Conservation (phyloP, 768 basidiomycete genomes). For the Plicaturopsis crispa region DNA sequence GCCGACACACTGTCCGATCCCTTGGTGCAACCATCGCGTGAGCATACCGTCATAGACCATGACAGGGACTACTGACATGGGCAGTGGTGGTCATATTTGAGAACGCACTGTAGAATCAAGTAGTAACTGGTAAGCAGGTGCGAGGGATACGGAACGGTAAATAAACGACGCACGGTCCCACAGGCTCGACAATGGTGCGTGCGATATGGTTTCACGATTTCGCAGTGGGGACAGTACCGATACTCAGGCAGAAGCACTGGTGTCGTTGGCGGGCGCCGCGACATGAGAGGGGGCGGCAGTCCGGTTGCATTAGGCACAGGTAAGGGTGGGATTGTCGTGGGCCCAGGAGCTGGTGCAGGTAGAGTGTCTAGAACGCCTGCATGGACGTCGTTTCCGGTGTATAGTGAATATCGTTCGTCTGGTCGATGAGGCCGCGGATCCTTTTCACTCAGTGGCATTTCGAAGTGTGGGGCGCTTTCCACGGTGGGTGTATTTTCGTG, state of each 20-base stretch:
- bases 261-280: constrained; percentile 27
- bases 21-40: constrained; percentile 24
- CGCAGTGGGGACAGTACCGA: constrained; percentile 60
- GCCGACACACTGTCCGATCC: constrained; percentile 94
- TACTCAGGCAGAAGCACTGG: constrained; percentile 53
- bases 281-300: constrained; percentile 10
- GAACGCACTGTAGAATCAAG: constrained; percentile 61
- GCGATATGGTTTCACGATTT: constrained; percentile 63
- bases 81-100: constrained; percentile 87
- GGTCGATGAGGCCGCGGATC: too few relatives aligned
- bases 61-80: constrained; percentile 49
- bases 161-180: constrained; percentile 64
- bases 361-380: constrained; percentile 11
- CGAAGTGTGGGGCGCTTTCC: too few relatives aligned
- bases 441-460: too few relatives aligned
- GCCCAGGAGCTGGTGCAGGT: constrained; percentile 6
- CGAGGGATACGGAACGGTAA: not conserved
- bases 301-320: too few relatives aligned
- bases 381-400: too few relatives aligned
- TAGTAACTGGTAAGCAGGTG: not conserved
- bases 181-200: constrained; percentile 79
- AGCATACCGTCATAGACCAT: not conserved
- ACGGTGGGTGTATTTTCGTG: too few relatives aligned
- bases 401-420: too few relatives aligned
- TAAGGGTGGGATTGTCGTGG: constrained; percentile 23